phyloP scores from a whole-genome alignment of 768 basidiomycete genomes.

The Glaciozyma martinii region DNA sequence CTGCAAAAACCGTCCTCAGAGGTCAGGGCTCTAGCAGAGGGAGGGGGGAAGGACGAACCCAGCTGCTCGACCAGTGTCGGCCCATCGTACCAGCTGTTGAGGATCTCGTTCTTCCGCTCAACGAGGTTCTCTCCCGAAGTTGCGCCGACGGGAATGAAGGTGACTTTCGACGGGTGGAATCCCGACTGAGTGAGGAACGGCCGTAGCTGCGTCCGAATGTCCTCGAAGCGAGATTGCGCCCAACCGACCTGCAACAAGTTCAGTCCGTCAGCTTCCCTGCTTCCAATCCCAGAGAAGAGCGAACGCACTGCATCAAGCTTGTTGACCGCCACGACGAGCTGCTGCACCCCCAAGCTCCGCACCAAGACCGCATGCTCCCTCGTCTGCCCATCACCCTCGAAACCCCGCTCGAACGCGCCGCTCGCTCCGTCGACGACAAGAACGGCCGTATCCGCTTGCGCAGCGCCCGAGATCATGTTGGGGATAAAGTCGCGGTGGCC shows the following conservation, averaged over 20 bases:
- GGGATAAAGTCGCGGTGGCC: conserved; percentile 97
- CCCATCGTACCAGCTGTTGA: conserved; percentile 73
- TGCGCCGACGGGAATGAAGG: conserved; percentile 80
- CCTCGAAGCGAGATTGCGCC: conserved; percentile 71
- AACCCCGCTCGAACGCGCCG: conserved; percentile 94
- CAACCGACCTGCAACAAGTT: conserved; percentile 63
- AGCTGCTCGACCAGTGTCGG: conserved; percentile 74
- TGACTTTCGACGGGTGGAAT: conserved; percentile 65
- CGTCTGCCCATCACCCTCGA: conserved; percentile 88
- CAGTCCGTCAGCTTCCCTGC: neutral
- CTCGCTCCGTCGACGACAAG: conserved; percentile 82
- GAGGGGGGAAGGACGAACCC: conserved; percentile 51
- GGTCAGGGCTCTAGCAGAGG: no score
- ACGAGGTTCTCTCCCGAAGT: conserved; percentile 80
- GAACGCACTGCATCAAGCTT: conserved; percentile 73
- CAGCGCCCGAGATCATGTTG: conserved; percentile 98
- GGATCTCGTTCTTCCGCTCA: conserved; percentile 41
- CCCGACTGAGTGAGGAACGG: conserved; percentile 83
- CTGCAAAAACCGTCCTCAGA: neutral
- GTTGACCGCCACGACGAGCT: conserved; percentile 86
- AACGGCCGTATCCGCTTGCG: conserved; percentile 90
- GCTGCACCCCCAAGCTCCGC: conserved; percentile 80
- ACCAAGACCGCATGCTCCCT: conserved; percentile 87
- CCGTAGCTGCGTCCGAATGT: conserved; percentile 63
- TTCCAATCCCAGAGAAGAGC: neutral